Conservation (phyloP, 306 rosid species). For the Cicer judaicum region DNA sequence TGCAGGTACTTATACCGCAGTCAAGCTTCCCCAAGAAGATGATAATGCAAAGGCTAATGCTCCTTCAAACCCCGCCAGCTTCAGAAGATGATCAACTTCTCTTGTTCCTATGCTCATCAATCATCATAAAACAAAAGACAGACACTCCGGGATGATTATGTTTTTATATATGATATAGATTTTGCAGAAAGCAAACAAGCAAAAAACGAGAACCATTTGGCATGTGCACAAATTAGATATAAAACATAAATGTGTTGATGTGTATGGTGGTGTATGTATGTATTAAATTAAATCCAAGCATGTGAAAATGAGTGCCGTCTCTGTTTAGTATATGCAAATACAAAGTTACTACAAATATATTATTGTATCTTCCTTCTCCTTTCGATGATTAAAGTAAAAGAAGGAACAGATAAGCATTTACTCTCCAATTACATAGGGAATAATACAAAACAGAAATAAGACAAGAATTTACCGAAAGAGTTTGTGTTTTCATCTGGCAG, state of each 20-base stretch:
- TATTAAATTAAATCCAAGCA: not conserved
- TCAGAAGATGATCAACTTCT: constrained; percentile 58
- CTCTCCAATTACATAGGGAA: too few species aligned
- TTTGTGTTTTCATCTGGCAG: too few species aligned
- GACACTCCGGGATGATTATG: not conserved
- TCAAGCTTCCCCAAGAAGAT: constrained; percentile 69
- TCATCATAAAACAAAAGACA: constrained; percentile 16
- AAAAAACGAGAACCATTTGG: not conserved
- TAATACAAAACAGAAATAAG: too few species aligned
- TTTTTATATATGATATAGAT: constrained; percentile 14
- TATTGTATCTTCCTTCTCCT: not conserved
- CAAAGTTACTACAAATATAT: too few species aligned
- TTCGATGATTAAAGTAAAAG: not conserved
- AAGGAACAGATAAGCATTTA: not conserved
- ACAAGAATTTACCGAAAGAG: too few species aligned
- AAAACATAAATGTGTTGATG: constrained; percentile 10
- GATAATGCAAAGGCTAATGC: constrained; percentile 47
- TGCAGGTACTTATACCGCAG: constrained; percentile 76
- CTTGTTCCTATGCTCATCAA: constrained; percentile 3
- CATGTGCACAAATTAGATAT: constrained; percentile 28
- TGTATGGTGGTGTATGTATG: not conserved
- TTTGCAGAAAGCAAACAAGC: constrained; percentile 21
- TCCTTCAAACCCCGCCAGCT: constrained; percentile 59
- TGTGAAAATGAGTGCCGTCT: not conserved
- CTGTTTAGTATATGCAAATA: not conserved